Base-by-base conservation (phyloP, 768 basidiomycete genomes). In the Russula sp. region DNA sequence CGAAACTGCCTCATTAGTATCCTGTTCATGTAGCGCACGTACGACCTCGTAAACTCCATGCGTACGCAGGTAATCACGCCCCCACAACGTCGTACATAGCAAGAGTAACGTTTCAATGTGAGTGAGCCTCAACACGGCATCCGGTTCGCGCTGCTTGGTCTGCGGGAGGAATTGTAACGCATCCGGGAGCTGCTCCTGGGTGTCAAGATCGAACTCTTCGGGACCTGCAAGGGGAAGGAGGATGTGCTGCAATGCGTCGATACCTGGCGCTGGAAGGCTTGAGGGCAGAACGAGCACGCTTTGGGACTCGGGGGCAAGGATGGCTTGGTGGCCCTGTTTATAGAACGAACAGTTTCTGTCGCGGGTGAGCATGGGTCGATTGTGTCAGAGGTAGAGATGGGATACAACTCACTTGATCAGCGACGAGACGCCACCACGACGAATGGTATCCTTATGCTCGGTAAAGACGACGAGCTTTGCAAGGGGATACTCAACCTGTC, bases 131-230 rank as follows among this genome's bases (percentile, higher is more conserved):
- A 98, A 80, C 2, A 79, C 82, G 0, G 84, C 69, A 72, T 98
- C 94, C 2, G 80, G 72, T 71, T 99, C 97, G 34, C 97, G 84
- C 62, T 76, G 82, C 75, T 99, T 99, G 13, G 86, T 86, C 0
- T 86, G 79, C 1, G 92, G 90, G 4, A 97, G 83, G 76, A 98
- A 89, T 73, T 99, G 97, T 13, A 98, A 79, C 0, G 88, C 83
- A 14, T 85, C 77, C 0, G 89, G 94, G 0, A 99, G 81, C 49
- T 84, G 85, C 69, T 99, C 97, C 78, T 93, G 90, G 48, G 92
- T 92, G 66, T 98, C 95, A 1, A 96, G 79, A 62, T 97, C 94
- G 64, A 92, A 87, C 75, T 98, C 97, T 75, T 98, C 97, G 1
- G 94, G 89, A 7, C 96, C 95, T 48, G 96, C 94, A 2, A 99